Percentiles rank a stretch among this genome's conserved stretches.
These are phyloP conservation scores for Pythium folliculosum DNA, from an alignment of 352 stramenopile species.

Conservation along the genomic window DNA sequence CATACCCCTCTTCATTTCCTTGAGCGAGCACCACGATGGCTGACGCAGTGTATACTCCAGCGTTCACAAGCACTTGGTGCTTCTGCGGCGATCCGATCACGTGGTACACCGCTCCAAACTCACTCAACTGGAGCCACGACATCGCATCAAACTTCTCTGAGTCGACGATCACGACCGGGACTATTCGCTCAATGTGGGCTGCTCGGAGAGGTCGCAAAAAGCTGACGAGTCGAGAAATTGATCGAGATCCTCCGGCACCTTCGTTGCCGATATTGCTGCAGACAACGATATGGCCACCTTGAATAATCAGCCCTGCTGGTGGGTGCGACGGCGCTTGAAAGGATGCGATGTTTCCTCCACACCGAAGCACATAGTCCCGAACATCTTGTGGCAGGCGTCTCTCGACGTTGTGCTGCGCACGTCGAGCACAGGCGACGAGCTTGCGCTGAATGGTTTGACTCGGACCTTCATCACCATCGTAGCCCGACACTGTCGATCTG, in stretches of 20 bases:
- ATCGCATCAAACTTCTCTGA: slow-evolving; percentile 60
- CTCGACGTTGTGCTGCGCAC: slow-evolving; percentile 75
- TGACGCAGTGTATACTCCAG: slow-evolving; percentile 80
- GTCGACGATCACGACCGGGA: slow-evolving; percentile 80
- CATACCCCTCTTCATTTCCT: slow-evolving; percentile 66
- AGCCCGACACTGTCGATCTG: slow-evolving; percentile 11
- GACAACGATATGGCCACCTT: slow-evolving; percentile 77
- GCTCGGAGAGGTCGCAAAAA: slow-evolving; percentile 77
- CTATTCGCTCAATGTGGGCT: slow-evolving; percentile 60
- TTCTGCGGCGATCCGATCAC: slow-evolving; percentile 74
- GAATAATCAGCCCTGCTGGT: slow-evolving; percentile 39
- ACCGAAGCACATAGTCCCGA: slow-evolving; percentile 60
- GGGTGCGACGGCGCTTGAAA: slow-evolving; percentile 46
- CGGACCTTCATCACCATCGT: neutral
- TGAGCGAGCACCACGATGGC: slow-evolving; percentile 82
- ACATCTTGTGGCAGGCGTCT: slow-evolving; percentile 60
- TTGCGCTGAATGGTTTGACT: slow-evolving; percentile 31
- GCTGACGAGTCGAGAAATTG: slow-evolving; percentile 66
- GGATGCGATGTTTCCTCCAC: slow-evolving; percentile 31
- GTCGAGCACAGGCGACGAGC: slow-evolving; percentile 50
- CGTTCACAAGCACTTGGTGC: slow-evolving; percentile 65
- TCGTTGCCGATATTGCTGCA: slow-evolving; percentile 79
- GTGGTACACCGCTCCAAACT: slow-evolving; percentile 81
- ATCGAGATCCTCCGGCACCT: slow-evolving; percentile 49
- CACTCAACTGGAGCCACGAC: slow-evolving; percentile 64